These are phyloP conservation scores for Ganoderma leucocontextum DNA, from an alignment of 1,284 basidiomycete species.

Conservation along the genomic window DNA sequence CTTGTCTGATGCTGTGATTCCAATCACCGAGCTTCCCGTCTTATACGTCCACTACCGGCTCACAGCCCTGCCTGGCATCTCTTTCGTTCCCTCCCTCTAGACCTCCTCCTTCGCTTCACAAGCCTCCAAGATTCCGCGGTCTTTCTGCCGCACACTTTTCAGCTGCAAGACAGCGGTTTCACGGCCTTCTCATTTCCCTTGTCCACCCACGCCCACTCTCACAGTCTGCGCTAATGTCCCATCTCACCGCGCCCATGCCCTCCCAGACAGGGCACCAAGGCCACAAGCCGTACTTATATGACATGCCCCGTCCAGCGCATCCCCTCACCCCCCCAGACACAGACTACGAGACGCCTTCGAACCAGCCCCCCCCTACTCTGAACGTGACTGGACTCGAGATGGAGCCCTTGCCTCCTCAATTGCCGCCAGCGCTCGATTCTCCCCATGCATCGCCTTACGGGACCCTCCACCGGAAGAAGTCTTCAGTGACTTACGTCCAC, in stretches of 20 bases:
- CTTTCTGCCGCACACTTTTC: slow-evolving; percentile 22
- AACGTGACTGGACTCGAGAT: slow-evolving; percentile 37
- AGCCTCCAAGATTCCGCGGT: slow-evolving; percentile 14
- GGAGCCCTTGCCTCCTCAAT: slow-evolving; percentile 32
- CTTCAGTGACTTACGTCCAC: slow-evolving; percentile 65
- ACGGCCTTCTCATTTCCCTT: slow-evolving; percentile 26
- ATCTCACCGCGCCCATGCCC: slow-evolving; percentile 37
- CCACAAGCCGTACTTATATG: slow-evolving; percentile 56
- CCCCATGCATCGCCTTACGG: slow-evolving; percentile 39
- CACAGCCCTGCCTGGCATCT: slow-evolving; percentile 22
- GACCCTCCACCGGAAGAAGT: slow-evolving; percentile 49
- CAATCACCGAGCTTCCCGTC: slow-evolving; percentile 30
- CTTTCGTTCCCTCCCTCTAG: slow-evolving; percentile 21
- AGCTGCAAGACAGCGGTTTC: slow-evolving; percentile 38
- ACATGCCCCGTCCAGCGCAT: slow-evolving; percentile 52
- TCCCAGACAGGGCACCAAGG: slow-evolving; percentile 38
- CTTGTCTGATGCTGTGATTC: slow-evolving; percentile 34
- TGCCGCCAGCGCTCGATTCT: slow-evolving; percentile 23
- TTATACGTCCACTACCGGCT: slow-evolving; percentile 11
- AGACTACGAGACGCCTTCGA: slow-evolving; percentile 47
- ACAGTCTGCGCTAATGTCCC: slow-evolving; percentile 28
- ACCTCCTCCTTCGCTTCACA: slow-evolving; percentile 15
- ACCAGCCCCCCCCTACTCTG: slow-evolving; percentile 31
- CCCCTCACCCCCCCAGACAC: slow-evolving; percentile 66
- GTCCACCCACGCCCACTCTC: slow-evolving; percentile 25